Evolutionary conservation across 106 monocot genomes (phyloP).

Genomic region (Platanthera zijinensis): DNA sequence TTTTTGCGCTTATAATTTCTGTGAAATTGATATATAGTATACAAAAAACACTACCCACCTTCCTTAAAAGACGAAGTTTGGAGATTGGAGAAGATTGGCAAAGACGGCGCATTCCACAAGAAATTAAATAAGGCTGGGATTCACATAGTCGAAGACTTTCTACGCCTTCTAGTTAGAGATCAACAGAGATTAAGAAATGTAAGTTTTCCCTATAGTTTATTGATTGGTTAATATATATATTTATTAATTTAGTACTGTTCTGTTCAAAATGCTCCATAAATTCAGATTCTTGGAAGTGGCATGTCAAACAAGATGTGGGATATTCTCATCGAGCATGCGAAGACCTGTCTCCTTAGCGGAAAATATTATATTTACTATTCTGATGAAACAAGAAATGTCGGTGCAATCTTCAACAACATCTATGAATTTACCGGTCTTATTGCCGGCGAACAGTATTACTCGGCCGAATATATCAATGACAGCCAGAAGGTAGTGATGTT

Average conservation of each 20-base stretch:
- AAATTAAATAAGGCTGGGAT: conserved; percentile 48
- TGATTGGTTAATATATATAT: not conserved
- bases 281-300: conserved; percentile 60
- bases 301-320: conserved; percentile 89
- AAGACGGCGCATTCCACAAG: conserved; percentile 69
- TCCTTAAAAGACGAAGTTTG: conserved; percentile 86
- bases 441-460: conserved; percentile 36
- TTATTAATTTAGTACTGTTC: not conserved
- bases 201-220: conserved; percentile 3
- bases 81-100: conserved; percentile 67
- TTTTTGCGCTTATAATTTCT: conserved; percentile 6
- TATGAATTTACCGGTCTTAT: conserved; percentile 61
- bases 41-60: conserved; percentile 69
- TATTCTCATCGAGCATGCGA: conserved; percentile 57
- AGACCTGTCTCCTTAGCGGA: conserved; percentile 58
- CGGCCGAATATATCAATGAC: conserved; percentile 46
- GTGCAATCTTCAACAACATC: conserved; percentile 63
- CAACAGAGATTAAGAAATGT: conserved; percentile 42
- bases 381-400: conserved; percentile 38
- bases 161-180: conserved; percentile 44
- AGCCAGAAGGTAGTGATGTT: conserved; percentile 40
- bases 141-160: conserved; percentile 55
- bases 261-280: not conserved
- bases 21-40: conserved; percentile 21
- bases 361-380: conserved; percentile 57